phyloP scores from a whole-genome alignment of 1,139 yeast species.

The Diutina mesorugosa region DNA sequence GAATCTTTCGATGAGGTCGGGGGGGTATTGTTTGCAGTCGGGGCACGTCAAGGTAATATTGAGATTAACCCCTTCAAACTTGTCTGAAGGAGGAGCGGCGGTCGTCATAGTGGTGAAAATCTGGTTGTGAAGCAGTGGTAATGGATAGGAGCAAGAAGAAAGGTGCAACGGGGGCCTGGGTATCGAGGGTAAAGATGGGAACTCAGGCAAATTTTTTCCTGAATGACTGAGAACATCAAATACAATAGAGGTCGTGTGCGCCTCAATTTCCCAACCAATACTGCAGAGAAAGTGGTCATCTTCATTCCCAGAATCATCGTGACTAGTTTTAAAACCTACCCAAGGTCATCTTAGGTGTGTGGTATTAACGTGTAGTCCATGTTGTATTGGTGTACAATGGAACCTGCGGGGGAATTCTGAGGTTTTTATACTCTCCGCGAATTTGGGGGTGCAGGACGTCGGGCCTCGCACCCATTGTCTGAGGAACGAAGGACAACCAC shows the following conservation, averaged over 20 bases:
- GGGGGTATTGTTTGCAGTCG: conserved; percentile 91
- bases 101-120: background rate
- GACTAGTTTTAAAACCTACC: background rate
- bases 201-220: background rate
- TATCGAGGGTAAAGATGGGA: background rate
- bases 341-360: background rate
- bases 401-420: background rate
- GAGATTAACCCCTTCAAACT: conserved; percentile 51
- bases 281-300: background rate
- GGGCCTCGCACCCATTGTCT: background rate
- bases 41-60: conserved; percentile 90
- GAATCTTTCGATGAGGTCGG: conserved; percentile 87
- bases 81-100: background rate
- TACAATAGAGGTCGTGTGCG: background rate
- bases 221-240: background rate
- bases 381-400: background rate
- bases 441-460: background rate
- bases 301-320: background rate
- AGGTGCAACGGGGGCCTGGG: background rate
- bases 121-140: background rate
- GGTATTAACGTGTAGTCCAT: background rate
- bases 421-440: background rate
- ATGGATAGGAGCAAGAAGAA: background rate
- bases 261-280: background rate
- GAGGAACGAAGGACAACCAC: too few species aligned